phyloP scores from a whole-genome alignment of 345 rosid genomes.

The Lepidium didymum region DNA sequence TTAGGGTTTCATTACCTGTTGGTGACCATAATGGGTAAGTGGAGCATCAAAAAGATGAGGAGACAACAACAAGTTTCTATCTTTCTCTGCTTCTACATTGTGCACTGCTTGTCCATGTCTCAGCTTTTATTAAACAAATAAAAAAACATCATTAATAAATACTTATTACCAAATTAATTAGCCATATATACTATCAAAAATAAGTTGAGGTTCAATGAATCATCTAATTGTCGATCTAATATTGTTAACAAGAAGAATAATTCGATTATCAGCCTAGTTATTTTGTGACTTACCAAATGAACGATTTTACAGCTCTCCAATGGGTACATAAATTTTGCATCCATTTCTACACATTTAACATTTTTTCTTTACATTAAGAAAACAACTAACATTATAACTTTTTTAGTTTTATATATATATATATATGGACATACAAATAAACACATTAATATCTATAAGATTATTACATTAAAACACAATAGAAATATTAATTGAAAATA shows the following conservation, averaged over 20 bases:
- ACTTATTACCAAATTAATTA: neutral
- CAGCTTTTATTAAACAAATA: slow-evolving; percentile 31
- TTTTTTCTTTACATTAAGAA: neutral
- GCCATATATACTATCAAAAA: no score
- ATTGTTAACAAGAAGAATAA: no score
- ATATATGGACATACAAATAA: neutral
- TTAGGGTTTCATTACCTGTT: slow-evolving; percentile 36
- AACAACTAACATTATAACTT: neutral
- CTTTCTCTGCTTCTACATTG: slow-evolving; percentile 47
- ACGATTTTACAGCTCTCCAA: slow-evolving; percentile 42
- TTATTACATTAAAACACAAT: neutral
- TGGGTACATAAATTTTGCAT: slow-evolving; percentile 37
- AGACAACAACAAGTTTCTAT: slow-evolving; percentile 37
- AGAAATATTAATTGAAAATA: neutral
- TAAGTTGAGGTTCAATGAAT: no score
- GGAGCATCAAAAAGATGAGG: slow-evolving; percentile 53
- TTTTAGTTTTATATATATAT: no score
- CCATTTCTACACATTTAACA: slow-evolving; percentile 21
- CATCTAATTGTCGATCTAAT: no score
- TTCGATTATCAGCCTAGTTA: no score
- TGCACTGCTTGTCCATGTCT: slow-evolving; percentile 72
- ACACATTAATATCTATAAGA: neutral
- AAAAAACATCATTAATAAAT: neutral
- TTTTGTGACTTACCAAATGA: slow-evolving; percentile 38
- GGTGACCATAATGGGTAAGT: slow-evolving; percentile 49